Evolutionary conservation across 2,329 filamentous ascomycete species (phyloP), one percentile per base, ranked within the genome.

Genomic region (Trichoderma arundinaceum): DNA sequence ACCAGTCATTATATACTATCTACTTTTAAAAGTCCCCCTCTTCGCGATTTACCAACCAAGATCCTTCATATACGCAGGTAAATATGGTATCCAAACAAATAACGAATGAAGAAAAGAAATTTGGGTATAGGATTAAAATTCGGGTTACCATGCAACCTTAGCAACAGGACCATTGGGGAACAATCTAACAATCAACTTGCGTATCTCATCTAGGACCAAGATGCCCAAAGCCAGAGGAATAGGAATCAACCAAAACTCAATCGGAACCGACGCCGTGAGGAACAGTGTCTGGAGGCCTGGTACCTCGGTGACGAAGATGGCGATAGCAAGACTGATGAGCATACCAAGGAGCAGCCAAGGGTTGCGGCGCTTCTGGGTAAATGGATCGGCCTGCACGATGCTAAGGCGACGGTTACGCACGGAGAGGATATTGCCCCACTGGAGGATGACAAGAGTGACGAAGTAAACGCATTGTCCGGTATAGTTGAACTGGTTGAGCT

Each of bases 381-480:
- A 72, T 0, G 84, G 84, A 57, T 83, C 81, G 0, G 83, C 82
- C 68, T 85, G 82, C 32, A 86, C 69, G 43, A 86, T 80, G 48
- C 81, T 83, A 60, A 85, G 73, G 1, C 82, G 77, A 41, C 84
- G 82, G 68, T 83, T 86, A 54, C 84, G 80, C 6, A 85, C 79
- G 0, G 78, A 74, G 28, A 85, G 74, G 43, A 86, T 80, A 67
- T 85, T 85, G 2, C 82, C 83, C 79, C 82, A 84, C 66, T 86
- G 83, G 43, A 86, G 74, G 43, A 85, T 79, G 0, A 86, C 82
- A 1, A 86, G 75, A 0, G 80, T 83, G 10, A 86, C 81, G 64
- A 86, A 86, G 73, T 86, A 86, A 6, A 86, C 80, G 49, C 80
- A 78, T 69, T 84, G 82, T 3, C 81, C 83, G 0, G 77, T 78